Percentiles rank a stretch among this genome's conserved stretches.
phyloP scores from a whole-genome alignment of 257 asterid genomes.

The Petunia secreta region DNA sequence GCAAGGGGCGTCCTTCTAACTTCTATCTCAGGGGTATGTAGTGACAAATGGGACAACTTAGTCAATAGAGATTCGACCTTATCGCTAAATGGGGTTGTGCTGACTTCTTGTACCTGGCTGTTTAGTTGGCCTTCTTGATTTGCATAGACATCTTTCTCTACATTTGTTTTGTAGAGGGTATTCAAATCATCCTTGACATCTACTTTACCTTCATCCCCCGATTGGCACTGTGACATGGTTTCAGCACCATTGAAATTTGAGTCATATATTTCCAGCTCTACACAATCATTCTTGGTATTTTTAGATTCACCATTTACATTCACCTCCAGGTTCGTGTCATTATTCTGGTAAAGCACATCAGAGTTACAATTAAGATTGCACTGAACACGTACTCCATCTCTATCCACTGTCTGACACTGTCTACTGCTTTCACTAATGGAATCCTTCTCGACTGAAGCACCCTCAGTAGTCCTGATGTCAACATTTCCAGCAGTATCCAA shows the following conservation, averaged over 20 bases:
- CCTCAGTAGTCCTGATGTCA: constrained; percentile 20
- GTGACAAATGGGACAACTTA: constrained; percentile 29
- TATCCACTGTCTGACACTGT: not conserved
- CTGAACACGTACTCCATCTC: constrained; percentile 22
- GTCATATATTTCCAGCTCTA: constrained; percentile 28
- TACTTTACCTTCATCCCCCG: constrained; percentile 26
- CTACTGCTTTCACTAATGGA: not conserved
- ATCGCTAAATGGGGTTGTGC: constrained; percentile 26
- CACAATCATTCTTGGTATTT: constrained; percentile 28
- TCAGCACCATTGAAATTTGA: constrained; percentile 28
- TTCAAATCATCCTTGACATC: constrained; percentile 31
- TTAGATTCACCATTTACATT: not conserved
- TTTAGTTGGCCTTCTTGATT: constrained; percentile 28
- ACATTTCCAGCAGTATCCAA: constrained; percentile 20
- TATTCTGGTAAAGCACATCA: constrained; percentile 9
- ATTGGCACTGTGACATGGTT: constrained; percentile 1
- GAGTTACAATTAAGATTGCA: not conserved
- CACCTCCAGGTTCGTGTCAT: constrained; percentile 23
- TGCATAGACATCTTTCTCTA: constrained; percentile 25
- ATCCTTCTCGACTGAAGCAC: not conserved
- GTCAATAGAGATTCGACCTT: constrained; percentile 31
- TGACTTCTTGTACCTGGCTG: constrained; percentile 14
- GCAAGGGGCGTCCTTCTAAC: constrained; percentile 50
- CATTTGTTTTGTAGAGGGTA: constrained; percentile 22
- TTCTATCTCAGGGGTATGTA: constrained; percentile 27